Base-by-base conservation (phyloP, 129 eudicot genomes). In the Escallonia rubra region DNA sequence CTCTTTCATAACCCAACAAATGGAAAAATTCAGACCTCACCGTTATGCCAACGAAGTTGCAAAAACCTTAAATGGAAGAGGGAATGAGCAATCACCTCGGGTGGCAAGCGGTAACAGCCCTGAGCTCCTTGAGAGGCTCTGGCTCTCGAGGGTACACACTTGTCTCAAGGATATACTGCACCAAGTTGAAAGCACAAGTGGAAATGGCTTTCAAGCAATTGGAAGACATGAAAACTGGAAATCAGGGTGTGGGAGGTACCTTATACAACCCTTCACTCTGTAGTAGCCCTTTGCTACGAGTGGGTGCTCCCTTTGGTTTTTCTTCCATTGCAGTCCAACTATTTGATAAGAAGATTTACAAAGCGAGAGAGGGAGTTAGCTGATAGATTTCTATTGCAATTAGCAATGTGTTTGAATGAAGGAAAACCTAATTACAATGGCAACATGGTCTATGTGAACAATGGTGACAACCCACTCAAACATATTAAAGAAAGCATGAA, bases 91-190 rank as follows among this genome's bases (percentile, higher is more conserved):
- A 4, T 64, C 52, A 78, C 82, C 43, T 3, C 0, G 82, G 82
- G 61, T 72, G 78, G n/a, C 11, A 60, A 44, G 64, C 34, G 60
- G 82, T 61, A 51, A 56, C 68, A 15, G 62, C 74, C 38, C 82
- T 66, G 3, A 72, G 61, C 59, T 78, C 70, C 66, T 61, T 78
- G 53, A 78, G 77, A 15, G 52, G 41, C 39, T 67, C 66, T 7
- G 82, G 61, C 56, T 72, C 82, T 7, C 78, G 70, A 4, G 82
- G 78, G 54, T 72, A 78, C 9, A 78, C 82, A 47, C 70, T 72
- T 5, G 51, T 47, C 51, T 47, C 1, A 6, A 47, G 10, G 6
- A 47, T 47, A 47, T 47, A 47, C 51, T 47, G 51, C 51, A 47
- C 51, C 51, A 47, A 47, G 8, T 5, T 47, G 51, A 47, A 47